Conservation (phyloP, 2,329 filamentous ascomycete species). For the Chrysosphaeria jannelii region DNA sequence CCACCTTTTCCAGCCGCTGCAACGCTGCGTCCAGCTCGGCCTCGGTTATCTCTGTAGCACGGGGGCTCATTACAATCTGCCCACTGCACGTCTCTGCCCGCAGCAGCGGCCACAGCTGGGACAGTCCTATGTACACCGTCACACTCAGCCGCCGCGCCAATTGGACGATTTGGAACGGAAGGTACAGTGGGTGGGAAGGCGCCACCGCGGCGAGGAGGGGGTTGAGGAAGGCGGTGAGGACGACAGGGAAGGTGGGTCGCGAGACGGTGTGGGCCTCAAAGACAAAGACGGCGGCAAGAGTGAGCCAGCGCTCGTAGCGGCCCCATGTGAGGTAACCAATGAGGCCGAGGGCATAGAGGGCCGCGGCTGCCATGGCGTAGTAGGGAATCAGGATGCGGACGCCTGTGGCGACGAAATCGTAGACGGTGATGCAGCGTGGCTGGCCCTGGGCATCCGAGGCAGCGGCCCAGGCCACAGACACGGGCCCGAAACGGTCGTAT, state of each 20-base stretch:
- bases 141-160: constrained; percentile 49
- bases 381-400: constrained; percentile 25
- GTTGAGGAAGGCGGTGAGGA: constrained; percentile 9
- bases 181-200: constrained; percentile 23
- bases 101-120: constrained; percentile 45
- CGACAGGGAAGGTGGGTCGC: constrained; percentile 17
- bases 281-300: constrained; percentile 18
- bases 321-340: constrained; percentile 39
- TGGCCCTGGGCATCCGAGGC: background rate
- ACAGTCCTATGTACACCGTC: constrained; percentile 56
- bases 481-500: constrained; percentile 67
- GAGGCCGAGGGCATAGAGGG: constrained; percentile 29
- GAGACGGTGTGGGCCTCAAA: constrained; percentile 27
- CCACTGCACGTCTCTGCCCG: constrained; percentile 9
- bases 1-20: constrained; percentile 30
- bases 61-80: constrained; percentile 7
- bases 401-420: constrained; percentile 42
- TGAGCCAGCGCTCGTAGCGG: constrained; percentile 33
- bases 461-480: constrained; percentile 28
- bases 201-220: constrained; percentile 10
- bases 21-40: constrained; percentile 23
- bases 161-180: constrained; percentile 59
- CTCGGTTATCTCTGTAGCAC: too few relatives aligned
- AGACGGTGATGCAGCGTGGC: constrained; percentile 27
- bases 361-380: constrained; percentile 24